Evolutionary conservation across 371 early-diverging fungal species (phyloP).

Genomic region (Encephalitozoon hellem): DNA sequence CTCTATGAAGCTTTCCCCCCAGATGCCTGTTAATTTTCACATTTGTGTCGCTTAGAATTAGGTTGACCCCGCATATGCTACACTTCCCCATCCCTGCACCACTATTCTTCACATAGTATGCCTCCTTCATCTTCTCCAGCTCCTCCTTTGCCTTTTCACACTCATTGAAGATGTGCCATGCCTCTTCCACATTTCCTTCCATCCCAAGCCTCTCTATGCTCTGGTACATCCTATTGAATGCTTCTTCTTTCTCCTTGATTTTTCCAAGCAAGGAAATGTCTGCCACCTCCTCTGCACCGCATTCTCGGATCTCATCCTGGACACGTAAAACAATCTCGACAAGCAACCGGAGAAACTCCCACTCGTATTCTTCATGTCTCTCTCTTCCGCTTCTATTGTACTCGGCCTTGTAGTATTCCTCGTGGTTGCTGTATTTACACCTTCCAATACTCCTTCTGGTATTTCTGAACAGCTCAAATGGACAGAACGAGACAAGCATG

Average conservation of each 20-base stretch:
- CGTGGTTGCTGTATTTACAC: conserved; percentile 27
- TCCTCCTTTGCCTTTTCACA: conserved; percentile 3
- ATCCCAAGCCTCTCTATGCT: not conserved
- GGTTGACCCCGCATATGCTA: not conserved
- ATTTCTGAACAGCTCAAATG: conserved; percentile 33
- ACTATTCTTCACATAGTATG: conserved; percentile 11
- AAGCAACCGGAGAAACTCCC: not conserved
- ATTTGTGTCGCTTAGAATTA: conserved; percentile 2
- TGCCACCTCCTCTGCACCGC: not conserved
- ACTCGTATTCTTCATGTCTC: not conserved
- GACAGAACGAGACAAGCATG: conserved; percentile 54
- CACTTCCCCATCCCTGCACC: not conserved
- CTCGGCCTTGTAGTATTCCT: not conserved
- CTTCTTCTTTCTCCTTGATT: not conserved
- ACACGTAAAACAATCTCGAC: not conserved
- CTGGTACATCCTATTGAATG: not conserved
- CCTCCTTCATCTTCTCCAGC: conserved; percentile 12
- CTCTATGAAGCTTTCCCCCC: conserved; percentile 5
- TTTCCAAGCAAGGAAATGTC: not conserved
- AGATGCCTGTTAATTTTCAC: conserved; percentile 15
- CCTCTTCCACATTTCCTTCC: not conserved
- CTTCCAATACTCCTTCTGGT: conserved; percentile 22
- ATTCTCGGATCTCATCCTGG: not conserved
- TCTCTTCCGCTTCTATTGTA: not conserved
- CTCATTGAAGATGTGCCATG: not conserved